These are phyloP conservation scores for Paxillus ammoniavirescens DNA, from an alignment of 768 basidiomycete genomes.

Conservation along the genomic window DNA sequence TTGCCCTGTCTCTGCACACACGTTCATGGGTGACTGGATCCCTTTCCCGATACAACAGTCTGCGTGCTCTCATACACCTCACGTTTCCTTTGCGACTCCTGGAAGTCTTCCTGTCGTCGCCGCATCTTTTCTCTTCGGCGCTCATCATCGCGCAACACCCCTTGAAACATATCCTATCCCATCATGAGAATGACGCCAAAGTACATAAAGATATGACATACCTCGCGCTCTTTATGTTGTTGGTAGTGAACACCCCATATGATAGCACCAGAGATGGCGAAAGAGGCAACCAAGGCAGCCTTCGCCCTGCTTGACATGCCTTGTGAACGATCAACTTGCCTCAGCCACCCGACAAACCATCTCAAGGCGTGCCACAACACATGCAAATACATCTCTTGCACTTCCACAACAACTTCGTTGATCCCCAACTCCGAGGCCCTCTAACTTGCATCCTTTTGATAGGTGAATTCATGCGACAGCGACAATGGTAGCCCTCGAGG, in stretches of 20 bases:
- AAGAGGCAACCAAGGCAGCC: constrained; percentile 66
- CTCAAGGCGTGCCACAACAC: constrained; percentile 28
- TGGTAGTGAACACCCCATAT: constrained; percentile 91
- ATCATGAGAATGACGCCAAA: constrained; percentile 7
- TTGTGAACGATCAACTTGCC: neutral
- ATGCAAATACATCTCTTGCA: constrained; percentile 37
- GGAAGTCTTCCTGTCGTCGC: constrained; percentile 60
- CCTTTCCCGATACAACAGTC: constrained; percentile 21
- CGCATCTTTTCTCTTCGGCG: constrained; percentile 70
- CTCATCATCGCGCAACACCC: constrained; percentile 87
- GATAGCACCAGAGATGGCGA: constrained; percentile 61
- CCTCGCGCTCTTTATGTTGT: constrained; percentile 81
- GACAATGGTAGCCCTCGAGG: constrained; percentile 44
- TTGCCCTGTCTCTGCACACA: neutral
- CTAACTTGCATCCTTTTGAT: constrained; percentile 6
- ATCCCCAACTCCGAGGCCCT: constrained; percentile 3
- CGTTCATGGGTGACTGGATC: constrained; percentile 3
- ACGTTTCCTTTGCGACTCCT: constrained; percentile 60
- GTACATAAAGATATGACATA: constrained; percentile 26
- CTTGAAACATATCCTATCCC: constrained; percentile 82
- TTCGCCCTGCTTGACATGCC: constrained; percentile 70
- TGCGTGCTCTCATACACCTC: constrained; percentile 63
- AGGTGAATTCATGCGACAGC: constrained; percentile 18
- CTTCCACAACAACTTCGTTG: constrained; percentile 13
- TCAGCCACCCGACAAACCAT: constrained; percentile 15